Conservation (phyloP, 1,139 yeast genomes). For the Zygosaccharomyces sapae region DNA sequence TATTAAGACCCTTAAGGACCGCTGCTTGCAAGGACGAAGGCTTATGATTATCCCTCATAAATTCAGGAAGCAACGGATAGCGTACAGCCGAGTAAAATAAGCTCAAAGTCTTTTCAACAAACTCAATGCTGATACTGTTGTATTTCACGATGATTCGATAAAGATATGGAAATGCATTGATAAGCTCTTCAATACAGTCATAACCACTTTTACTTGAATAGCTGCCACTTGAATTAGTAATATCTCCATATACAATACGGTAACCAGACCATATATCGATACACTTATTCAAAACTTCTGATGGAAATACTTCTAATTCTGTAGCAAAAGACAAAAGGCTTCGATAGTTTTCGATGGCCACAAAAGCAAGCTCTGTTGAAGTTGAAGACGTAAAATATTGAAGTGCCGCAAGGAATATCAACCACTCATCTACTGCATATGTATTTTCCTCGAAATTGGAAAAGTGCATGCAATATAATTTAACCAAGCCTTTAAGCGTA, state of each 20-base stretch:
- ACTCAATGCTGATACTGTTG: slow-evolving; percentile 32
- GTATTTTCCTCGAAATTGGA: slow-evolving; percentile 15
- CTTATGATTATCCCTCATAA: slow-evolving; percentile 42
- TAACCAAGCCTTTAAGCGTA: slow-evolving; percentile 36
- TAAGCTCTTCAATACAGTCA: slow-evolving; percentile 50
- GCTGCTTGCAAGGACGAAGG: slow-evolving; percentile 55
- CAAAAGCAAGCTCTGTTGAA: slow-evolving; percentile 41
- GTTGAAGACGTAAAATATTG: slow-evolving; percentile 38
- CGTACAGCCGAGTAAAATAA: slow-evolving; percentile 58
- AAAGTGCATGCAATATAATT: slow-evolving; percentile 33
- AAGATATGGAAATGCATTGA: slow-evolving; percentile 49
- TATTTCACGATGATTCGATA: slow-evolving; percentile 36
- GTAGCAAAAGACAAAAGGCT: slow-evolving; percentile 48
- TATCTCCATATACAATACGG: slow-evolving; percentile 56
- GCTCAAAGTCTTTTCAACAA: slow-evolving; percentile 44
- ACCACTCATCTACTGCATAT: slow-evolving; percentile 26
- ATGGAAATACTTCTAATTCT: slow-evolving; percentile 40
- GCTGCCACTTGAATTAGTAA: slow-evolving; percentile 34
- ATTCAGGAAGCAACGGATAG: slow-evolving; percentile 60
- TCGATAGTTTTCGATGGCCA: slow-evolving; percentile 49
- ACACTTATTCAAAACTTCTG: slow-evolving; percentile 41
- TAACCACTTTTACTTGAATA: slow-evolving; percentile 47
- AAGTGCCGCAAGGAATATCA: slow-evolving; percentile 22
- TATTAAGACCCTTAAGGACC: slow-evolving; percentile 44
- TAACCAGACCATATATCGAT: slow-evolving; percentile 64